Evolutionary conservation across 2,329 filamentous ascomycete genomes (phyloP), one percentile per base, ranked within the genome.

Genomic region (Neopestalotiopsis rosae): DNA sequence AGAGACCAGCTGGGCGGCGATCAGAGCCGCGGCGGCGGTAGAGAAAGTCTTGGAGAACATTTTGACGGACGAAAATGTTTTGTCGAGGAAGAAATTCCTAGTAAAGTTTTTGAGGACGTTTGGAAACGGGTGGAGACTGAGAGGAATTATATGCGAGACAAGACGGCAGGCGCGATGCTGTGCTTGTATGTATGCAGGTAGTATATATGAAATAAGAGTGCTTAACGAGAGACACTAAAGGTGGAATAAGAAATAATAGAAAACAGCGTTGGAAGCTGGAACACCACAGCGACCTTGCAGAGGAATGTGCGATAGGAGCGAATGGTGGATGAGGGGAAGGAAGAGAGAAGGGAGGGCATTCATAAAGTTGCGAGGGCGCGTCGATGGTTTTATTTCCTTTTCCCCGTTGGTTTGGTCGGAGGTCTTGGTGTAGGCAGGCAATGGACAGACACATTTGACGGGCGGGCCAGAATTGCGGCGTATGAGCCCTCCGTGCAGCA

Each of bases 21-120:
- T 83, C 14, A 89, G 79, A 71, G 83, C 82, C 81, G 87, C 76
- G 45, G 82, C 80, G 66, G 85, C 81, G 70, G 81, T 75, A 67
- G 83, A 81, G 69, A 87, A 69, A 66, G 84, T 65, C 77, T 85
- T 87, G 79, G 82, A 79, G 71, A 87, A 75, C 82, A 86, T 85
- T 49, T 69, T 81, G 56, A 61, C 9, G 14, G 56, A 67, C 17
- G 14, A 42, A 45, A 32, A 59, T 32, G 52, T 61, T 32, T 34
- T 13, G 13, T 30, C 14, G 14, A 28, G 24, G 24, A 34, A 61
- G 32, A 61, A 32, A 61, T 34, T 30, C 24, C 24, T 14, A 34
- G 57, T 14, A 28, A 32, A 58, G 5, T 30, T 28, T 28, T 28
- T 20, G 63, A 64, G 20, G 42, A 28, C 7, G 57, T 45, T 45